Percentiles rank a stretch among this genome's conserved stretches.
phyloP scores from a whole-genome alignment of 192 early-diverging fungal species.

The Coemansia sp. region DNA sequence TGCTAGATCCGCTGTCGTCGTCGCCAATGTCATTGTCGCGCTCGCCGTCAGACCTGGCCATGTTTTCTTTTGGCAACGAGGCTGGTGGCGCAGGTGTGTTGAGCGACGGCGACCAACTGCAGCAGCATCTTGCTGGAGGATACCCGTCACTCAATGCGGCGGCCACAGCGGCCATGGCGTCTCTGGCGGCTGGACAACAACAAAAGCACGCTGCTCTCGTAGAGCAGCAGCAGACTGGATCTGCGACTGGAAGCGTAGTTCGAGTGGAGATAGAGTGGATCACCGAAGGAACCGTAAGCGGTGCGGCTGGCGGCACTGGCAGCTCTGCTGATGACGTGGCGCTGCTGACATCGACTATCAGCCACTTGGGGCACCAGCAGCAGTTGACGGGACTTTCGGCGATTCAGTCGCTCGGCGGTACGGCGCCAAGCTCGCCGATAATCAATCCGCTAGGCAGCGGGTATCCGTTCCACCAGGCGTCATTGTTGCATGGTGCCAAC shows the following conservation, averaged over 20 bases:
- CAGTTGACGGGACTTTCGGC: conserved; percentile 6
- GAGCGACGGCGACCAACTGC: background rate
- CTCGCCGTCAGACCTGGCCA: conserved; percentile 44
- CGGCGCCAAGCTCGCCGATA: conserved; percentile 34
- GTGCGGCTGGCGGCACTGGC: conserved; percentile 7
- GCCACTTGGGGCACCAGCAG: conserved; percentile 6
- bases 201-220: conserved; percentile 3
- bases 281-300: conserved; percentile 8
- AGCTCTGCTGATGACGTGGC: conserved; percentile 1
- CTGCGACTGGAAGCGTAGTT: conserved; percentile 3
- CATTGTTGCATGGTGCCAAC: conserved; percentile 1
- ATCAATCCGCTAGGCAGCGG: background rate
- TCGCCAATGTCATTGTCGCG: conserved; percentile 30
- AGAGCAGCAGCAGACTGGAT: background rate
- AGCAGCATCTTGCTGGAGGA: conserved; percentile 2
- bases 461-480: conserved; percentile 24
- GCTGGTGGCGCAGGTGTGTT: background rate
- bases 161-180: conserved; percentile 25
- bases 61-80: conserved; percentile 24
- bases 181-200: conserved; percentile 7
- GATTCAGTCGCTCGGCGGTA: conserved; percentile 21
- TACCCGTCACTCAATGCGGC: conserved; percentile 30
- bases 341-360: background rate
- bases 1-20: background rate
- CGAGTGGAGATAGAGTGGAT: conserved; percentile 53